Evolutionary conservation across 805 yeast genomes (phyloP), one percentile per base, ranked within the genome.

Genomic region (Candida alai): DNA sequence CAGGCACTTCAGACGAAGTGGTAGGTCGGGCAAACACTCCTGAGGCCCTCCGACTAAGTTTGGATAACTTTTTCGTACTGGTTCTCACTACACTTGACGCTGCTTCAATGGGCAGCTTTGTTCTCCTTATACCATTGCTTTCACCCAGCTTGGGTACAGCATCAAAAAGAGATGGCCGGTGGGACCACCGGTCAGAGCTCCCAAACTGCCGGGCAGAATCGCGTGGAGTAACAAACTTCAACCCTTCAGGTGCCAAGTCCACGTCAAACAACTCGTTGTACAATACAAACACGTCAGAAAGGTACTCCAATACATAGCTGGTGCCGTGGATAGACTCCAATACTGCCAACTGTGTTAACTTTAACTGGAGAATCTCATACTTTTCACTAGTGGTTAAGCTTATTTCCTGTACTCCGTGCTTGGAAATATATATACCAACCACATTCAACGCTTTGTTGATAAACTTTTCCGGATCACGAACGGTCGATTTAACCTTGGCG

Each of bases 291-390:
- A 85, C 68, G 28, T 76, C 86, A 2, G 84, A 74, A n/a, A 88
- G 52, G 32, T 68, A 64, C 26, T 80, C 85, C 39, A 85, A 53
- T 1, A 87, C 76, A 27, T 73, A 52, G 19, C 68, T 62, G 1
- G 70, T 57, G 5, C 87, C 90, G 37, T 73, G 66, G 4, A 74
- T 61, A 5, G 75, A 68, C 47, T 83, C 88, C 34, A 77, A 60
- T n/a, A 86, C 62, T 1, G 85, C 77, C 23, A 87, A 60, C 47
- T 82, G 85, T 0, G 95, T 81, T 57, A 84, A 67, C 46, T 84
- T 84, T 52, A 87, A 66, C 51, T 85, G 84, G 34, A 80, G 51
- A 36, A 78, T 70, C 37, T 71, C 78, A 59, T 72, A 62, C 47
- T 72, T 63, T 27, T 56, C 49, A 21, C 51, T 54, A 6, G 47